A percentile compares a stretch with the other conserved stretches of the same genome.
These are phyloP conservation scores for Monosporascus cannonballus DNA, from an alignment of 2,329 filamentous ascomycete species.

Conservation along the genomic window DNA sequence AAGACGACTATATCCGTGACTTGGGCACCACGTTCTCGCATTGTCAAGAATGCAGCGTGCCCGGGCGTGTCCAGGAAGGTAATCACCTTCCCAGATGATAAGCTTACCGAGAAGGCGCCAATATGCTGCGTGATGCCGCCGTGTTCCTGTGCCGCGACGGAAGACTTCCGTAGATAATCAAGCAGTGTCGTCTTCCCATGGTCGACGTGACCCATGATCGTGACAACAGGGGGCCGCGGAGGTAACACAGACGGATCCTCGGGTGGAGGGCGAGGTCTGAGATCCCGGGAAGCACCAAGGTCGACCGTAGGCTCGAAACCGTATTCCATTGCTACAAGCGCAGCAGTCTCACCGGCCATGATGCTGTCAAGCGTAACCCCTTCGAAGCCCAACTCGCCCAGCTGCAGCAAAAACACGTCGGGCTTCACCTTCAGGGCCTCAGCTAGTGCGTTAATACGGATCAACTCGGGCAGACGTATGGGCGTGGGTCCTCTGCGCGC, in stretches of 20 bases:
- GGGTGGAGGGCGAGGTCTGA: conserved; percentile 62
- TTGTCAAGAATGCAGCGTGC: conserved; percentile 89
- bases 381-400: conserved; percentile 85
- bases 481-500: conserved; percentile 38
- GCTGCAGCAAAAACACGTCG: conserved; percentile 64
- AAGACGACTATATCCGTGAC: conserved; percentile 96
- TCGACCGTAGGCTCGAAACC: conserved; percentile 82
- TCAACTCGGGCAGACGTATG: conserved; percentile 83
- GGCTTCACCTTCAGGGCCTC: conserved; percentile 65
- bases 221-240: conserved; percentile 82
- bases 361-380: conserved; percentile 77
- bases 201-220: conserved; percentile 99
- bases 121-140: conserved; percentile 98
- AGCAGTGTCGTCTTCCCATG: conserved; percentile 97
- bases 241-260: conserved; percentile 66
- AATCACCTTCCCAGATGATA: conserved; percentile 82
- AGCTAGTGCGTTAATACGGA: conserved; percentile 80
- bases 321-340: conserved; percentile 85
- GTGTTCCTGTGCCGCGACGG: conserved; percentile 83
- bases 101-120: conserved; percentile 86
- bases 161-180: conserved; percentile 89
- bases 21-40: conserved; percentile 91
- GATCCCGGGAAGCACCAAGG: conserved; percentile 58
- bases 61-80: conserved; percentile 97
- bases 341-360: conserved; percentile 84